Evolutionary conservation across 768 basidiomycete species (phyloP).

Genomic region (Podaxis rugospora): DNA sequence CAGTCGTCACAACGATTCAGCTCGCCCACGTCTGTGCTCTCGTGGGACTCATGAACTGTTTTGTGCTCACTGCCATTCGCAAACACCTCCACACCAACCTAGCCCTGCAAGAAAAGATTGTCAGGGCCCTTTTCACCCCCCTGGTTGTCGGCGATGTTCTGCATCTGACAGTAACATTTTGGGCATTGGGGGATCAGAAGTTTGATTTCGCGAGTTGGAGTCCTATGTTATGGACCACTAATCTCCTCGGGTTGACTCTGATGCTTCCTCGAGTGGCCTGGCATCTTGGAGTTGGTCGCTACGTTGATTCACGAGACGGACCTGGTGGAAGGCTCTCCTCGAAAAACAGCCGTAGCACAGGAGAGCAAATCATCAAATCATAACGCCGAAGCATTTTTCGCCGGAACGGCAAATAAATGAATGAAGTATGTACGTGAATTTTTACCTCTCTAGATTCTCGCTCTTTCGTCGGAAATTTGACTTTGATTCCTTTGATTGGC

Average conservation of each 20-base stretch:
- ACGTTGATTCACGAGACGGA: slow-evolving; percentile 63
- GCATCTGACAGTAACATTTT: slow-evolving; percentile 65
- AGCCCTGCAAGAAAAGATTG: slow-evolving; percentile 69
- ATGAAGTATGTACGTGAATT: background rate
- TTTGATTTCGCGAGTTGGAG: slow-evolving; percentile 63
- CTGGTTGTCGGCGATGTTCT: slow-evolving; percentile 65
- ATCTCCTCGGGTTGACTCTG: slow-evolving; percentile 57
- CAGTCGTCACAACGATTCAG: slow-evolving; percentile 67
- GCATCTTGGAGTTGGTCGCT: slow-evolving; percentile 73
- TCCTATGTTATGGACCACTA: slow-evolving; percentile 65
- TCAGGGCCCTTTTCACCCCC: slow-evolving; percentile 57
- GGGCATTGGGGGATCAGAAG: slow-evolving; percentile 69
- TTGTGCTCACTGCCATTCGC: slow-evolving; percentile 58
- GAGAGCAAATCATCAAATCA: background rate
- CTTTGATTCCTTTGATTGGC: background rate
- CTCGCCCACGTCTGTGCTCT: slow-evolving; percentile 77
- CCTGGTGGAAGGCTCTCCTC: background rate
- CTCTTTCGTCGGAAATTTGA: background rate
- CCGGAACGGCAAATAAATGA: background rate
- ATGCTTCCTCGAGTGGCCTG: slow-evolving; percentile 69
- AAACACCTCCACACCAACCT: slow-evolving; percentile 54
- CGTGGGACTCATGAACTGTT: slow-evolving; percentile 65
- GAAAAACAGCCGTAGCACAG: background rate
- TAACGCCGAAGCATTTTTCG: background rate
- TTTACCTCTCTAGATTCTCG: background rate